Base-by-base conservation (phyloP, 805 yeast species). In the Schwanniomyces occidentalis region DNA sequence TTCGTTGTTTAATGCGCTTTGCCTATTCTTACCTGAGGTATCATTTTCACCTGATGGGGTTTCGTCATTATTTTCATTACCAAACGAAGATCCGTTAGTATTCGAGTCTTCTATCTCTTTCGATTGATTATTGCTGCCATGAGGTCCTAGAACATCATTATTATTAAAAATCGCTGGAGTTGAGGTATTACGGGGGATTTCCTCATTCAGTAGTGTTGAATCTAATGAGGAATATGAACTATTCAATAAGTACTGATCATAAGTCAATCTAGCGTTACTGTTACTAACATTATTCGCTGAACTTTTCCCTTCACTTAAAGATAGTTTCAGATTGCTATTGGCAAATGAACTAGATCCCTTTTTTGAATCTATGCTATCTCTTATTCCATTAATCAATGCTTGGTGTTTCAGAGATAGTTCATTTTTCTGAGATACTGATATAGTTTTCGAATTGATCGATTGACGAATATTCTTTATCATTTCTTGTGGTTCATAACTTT, bases 361-460 rank as follows among this genome's bases (percentile, higher is more conserved):
- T 31, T 61, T 58, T 57, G 45, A 57, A 28, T 67, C 70, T 23
- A 68, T 56, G 30, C 65, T 55, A 18, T 61, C 63, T 34, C 72
- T 49, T 26, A 66, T 50, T 27, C 58, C 66, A 18, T 50, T 49
- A n/a, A 64, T 26, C 13, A 60, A 48, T 4, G 36, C 36, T 32
- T 52, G 55, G 29, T 51, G 46, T 32, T 49, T 52, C 16, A 37
- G 38, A 9, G 34, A 21, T 10, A 46, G 31, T 15, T 52, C 55
- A 15, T 42, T 35, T n/a, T 44, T 21, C 9, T 18, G 34, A 1
- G 44, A 35, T 14, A 46, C 28, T 5, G 46, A 27, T 27, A 46
- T 51, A 13, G 50, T 30, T 37, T 63, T 63, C 16, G 61, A 44
- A 40, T 54, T 55, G 34, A 64, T 61, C 16, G 65, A 55, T 16